phyloP scores from a whole-genome alignment of 257 asterid genomes.

The Euphrasia confusa region DNA sequence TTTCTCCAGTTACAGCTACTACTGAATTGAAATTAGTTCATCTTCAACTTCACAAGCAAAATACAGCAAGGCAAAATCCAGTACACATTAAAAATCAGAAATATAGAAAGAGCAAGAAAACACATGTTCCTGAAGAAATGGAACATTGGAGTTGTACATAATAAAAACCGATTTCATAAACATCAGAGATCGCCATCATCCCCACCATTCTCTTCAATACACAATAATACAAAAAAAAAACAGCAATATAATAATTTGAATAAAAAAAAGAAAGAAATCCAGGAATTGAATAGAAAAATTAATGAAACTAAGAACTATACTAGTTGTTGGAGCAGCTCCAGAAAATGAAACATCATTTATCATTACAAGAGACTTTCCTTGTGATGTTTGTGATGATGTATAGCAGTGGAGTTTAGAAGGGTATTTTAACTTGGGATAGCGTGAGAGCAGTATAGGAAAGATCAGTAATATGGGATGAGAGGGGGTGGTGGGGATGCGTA shows the following conservation, averaged over 20 bases:
- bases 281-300: conserved; percentile 25
- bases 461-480: conserved; percentile 28
- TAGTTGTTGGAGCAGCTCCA: conserved; percentile 22
- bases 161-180: too few species aligned
- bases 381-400: background rate
- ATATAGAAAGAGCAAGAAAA: too few species aligned
- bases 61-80: too few species aligned
- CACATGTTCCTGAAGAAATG: too few species aligned
- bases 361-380: conserved; percentile 13
- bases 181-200: too few species aligned
- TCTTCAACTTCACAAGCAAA: too few species aligned
- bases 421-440: background rate
- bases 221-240: conserved; percentile 16
- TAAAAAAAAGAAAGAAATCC: background rate
- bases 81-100: too few species aligned
- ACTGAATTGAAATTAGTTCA: too few species aligned
- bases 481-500: conserved; percentile 47
- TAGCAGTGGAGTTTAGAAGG: too few species aligned
- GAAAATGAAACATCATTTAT: conserved; percentile 17
- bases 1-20: too few species aligned
- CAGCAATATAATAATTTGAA: too few species aligned
- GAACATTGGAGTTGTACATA: too few species aligned
- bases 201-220: conserved; percentile 21
- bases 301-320: conserved; percentile 33
- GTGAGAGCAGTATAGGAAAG: background rate